Percentiles rank a stretch among this genome's conserved stretches.
Conservation (phyloP, 2,329 filamentous ascomycete genomes). For the Colletotrichum graminicola region DNA sequence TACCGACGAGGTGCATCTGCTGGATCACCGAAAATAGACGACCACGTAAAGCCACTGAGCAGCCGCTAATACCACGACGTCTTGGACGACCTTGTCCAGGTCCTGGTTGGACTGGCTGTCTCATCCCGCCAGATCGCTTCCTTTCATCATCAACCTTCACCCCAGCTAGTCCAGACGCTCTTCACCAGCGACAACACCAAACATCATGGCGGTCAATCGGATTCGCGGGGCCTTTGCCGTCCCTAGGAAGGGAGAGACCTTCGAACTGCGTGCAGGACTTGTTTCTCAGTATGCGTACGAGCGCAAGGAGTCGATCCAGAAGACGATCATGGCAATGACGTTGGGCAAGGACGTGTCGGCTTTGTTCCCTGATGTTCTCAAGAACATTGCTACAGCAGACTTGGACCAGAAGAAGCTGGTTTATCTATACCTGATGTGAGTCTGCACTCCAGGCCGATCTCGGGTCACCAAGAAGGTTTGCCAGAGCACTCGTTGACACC, state of each 20-base stretch:
- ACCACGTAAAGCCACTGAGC: slow-evolving; percentile 19
- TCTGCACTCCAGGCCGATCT: slow-evolving; percentile 39
- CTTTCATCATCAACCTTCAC: background rate
- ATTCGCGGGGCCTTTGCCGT: slow-evolving; percentile 93
- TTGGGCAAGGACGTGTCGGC: slow-evolving; percentile 98
- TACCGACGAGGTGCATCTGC: slow-evolving; percentile 28
- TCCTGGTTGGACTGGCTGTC: slow-evolving; percentile 38
- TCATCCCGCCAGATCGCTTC: slow-evolving; percentile 22
- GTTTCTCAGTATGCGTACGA: slow-evolving; percentile 99
- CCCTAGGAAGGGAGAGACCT: slow-evolving; percentile 97
- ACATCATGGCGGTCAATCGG: slow-evolving; percentile 91
- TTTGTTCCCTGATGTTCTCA: slow-evolving; percentile 95
- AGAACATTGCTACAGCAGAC: slow-evolving; percentile 96
- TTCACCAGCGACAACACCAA: slow-evolving; percentile 45
- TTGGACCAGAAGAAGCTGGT: slow-evolving; percentile 99
- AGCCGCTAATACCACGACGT: slow-evolving; percentile 1
- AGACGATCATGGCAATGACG: slow-evolving; percentile 99
- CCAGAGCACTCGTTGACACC: slow-evolving; percentile 43
- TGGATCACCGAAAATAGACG: slow-evolving; percentile 24
- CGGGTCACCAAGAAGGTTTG: background rate
- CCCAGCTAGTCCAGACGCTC: slow-evolving; percentile 45
- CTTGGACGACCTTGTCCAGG: slow-evolving; percentile 39
- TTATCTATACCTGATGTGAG: slow-evolving; percentile 96
- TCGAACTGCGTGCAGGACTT: slow-evolving; percentile 93
- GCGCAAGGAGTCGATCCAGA: slow-evolving; percentile 98